Evolutionary conservation across 2,329 filamentous ascomycete species (phyloP).

Genomic region (Aspergillus texensis): DNA sequence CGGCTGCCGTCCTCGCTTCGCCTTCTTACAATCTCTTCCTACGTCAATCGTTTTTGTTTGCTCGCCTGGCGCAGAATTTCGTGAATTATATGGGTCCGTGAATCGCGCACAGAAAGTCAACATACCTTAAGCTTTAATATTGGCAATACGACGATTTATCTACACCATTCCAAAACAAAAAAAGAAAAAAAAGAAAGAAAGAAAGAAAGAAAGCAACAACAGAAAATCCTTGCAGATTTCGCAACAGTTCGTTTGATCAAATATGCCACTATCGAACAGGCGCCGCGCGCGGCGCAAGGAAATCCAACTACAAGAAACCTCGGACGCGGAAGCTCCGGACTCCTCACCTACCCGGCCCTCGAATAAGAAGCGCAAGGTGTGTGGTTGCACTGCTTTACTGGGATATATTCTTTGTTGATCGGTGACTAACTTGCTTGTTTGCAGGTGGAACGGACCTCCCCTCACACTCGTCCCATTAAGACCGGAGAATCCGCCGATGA

Average conservation of each 20-base stretch:
- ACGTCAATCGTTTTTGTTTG: neutral
- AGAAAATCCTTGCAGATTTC: neutral
- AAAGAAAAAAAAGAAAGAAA: too few relatives aligned
- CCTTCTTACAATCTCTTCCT: neutral
- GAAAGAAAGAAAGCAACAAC: too few relatives aligned
- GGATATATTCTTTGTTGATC: neutral
- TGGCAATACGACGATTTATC: neutral
- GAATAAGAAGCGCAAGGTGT: slow-evolving; percentile 53
- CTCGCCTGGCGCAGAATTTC: neutral
- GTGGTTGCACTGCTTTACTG: neutral
- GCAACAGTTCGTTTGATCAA: slow-evolving; percentile 8
- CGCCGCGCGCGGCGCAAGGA: slow-evolving; percentile 51
- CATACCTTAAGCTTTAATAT: neutral
- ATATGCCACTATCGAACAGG: slow-evolving; percentile 47
- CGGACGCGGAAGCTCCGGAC: slow-evolving; percentile 49
- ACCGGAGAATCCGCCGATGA: slow-evolving; percentile 44
- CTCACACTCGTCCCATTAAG: slow-evolving; percentile 35
- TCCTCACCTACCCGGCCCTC: slow-evolving; percentile 52
- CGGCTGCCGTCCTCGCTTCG: slow-evolving; percentile 12
- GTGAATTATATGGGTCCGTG: neutral
- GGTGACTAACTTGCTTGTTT: slow-evolving; percentile 4
- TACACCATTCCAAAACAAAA: neutral
- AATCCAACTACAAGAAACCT: slow-evolving; percentile 47
- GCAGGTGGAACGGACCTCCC: slow-evolving; percentile 40
- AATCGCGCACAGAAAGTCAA: neutral